These are phyloP conservation scores for Leishmania tarentolae DNA, from an alignment of 208 protist species.

Conservation along the genomic window DNA sequence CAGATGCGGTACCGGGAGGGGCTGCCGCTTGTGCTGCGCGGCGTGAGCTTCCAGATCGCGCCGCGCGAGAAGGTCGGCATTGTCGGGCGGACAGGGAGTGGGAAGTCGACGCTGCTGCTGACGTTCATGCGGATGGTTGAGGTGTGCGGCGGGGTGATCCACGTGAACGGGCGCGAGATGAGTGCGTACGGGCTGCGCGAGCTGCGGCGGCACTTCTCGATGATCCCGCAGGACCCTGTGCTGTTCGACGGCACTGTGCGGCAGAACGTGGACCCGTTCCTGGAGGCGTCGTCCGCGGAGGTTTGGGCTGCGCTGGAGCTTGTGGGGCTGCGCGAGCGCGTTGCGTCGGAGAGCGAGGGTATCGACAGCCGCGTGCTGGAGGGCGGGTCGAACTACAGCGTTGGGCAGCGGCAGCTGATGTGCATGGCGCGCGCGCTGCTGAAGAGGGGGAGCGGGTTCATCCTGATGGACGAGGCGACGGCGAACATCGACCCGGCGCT, in stretches of 20 bases:
- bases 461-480: slow-evolving; percentile 88
- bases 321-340: slow-evolving; percentile 48
- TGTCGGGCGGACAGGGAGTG: slow-evolving; percentile 84
- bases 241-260: slow-evolving; percentile 81
- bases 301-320: slow-evolving; percentile 54
- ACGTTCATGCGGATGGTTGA: slow-evolving; percentile 77
- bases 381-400: slow-evolving; percentile 75
- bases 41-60: slow-evolving; percentile 30
- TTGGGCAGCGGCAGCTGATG: slow-evolving; percentile 79
- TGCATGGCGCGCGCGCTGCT: slow-evolving; percentile 76
- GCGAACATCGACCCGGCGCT: slow-evolving; percentile 74
- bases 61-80: slow-evolving; percentile 82
- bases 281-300: slow-evolving; percentile 27
- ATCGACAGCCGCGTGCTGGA: slow-evolving; percentile 51
- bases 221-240: slow-evolving; percentile 88
- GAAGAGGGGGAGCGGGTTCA: slow-evolving; percentile 54
- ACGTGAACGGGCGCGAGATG: slow-evolving; percentile 44
- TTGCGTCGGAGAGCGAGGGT: slow-evolving; percentile 31
- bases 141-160: slow-evolving; percentile 53
- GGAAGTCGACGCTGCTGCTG: slow-evolving; percentile 86
- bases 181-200: slow-evolving; percentile 40
- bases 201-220: slow-evolving; percentile 69
- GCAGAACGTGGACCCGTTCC: slow-evolving; percentile 79
- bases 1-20: slow-evolving; percentile 68
- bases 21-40: slow-evolving; percentile 67